Evolutionary conservation across 2,329 filamentous ascomycete species (phyloP).

Genomic region (Colletotrichum gloeosporioides): DNA sequence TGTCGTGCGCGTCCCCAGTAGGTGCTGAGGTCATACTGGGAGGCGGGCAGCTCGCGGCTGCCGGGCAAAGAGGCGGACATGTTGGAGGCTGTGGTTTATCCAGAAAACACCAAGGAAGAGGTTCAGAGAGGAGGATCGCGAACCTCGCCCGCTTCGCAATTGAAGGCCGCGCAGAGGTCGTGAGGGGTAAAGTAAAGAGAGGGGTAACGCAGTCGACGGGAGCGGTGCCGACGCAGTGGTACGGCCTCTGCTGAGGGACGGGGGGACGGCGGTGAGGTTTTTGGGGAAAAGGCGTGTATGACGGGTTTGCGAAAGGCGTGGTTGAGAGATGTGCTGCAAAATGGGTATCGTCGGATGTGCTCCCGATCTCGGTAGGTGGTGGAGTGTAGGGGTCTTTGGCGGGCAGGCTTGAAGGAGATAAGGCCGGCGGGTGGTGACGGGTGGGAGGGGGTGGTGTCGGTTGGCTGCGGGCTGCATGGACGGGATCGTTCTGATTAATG

Average conservation of each 20-base stretch:
- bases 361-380: slow-evolving; percentile 11
- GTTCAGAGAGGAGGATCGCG: background rate
- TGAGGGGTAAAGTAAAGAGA: background rate
- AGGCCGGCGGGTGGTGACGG: background rate
- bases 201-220: background rate
- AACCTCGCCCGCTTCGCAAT: background rate
- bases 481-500: background rate
- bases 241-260: background rate
- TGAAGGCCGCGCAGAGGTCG: background rate
- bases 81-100: slow-evolving; percentile 2
- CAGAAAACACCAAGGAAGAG: background rate
- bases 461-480: background rate
- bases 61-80: slow-evolving; percentile 74
- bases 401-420: background rate
- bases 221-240: slow-evolving; percentile 8
- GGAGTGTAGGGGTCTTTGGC: background rate
- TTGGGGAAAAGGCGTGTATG: background rate
- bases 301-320: background rate
- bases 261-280: background rate
- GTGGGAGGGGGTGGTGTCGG: background rate
- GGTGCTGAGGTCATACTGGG: slow-evolving; percentile 89
- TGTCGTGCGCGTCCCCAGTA: slow-evolving; percentile 96
- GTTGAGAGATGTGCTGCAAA: background rate
- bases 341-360: slow-evolving; percentile 21
- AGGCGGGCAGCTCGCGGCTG: slow-evolving; percentile 83